A percentile compares a stretch with the other conserved stretches of the same genome.
Evolutionary conservation across 2,329 filamentous ascomycete species (phyloP).

Genomic region (Sclerotinia nivalis): DNA sequence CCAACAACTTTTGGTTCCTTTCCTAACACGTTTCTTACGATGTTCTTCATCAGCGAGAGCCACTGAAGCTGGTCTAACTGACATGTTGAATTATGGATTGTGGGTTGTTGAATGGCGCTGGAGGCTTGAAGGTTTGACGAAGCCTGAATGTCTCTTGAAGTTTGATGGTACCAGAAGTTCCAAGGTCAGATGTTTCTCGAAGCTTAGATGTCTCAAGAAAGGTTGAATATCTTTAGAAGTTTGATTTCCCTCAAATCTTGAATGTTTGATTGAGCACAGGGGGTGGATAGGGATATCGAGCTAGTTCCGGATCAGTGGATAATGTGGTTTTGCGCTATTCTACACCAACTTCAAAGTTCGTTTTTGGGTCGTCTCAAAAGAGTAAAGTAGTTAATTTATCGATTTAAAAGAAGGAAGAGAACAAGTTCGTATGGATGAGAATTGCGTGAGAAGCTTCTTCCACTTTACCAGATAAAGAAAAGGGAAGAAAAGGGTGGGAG

Average conservation of each 20-base stretch:
- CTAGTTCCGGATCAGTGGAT: background rate
- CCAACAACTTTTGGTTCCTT: conserved; percentile 60
- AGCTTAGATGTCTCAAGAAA: no score
- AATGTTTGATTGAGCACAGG: background rate
- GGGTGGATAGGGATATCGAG: background rate
- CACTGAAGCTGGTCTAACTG: conserved; percentile 16
- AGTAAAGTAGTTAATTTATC: background rate
- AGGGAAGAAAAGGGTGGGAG: no score
- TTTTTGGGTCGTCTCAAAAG: background rate
- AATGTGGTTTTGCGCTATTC: background rate
- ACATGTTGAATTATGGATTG: background rate
- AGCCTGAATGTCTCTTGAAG: background rate
- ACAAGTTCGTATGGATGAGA: no score
- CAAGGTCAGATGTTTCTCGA: no score
- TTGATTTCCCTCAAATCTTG: background rate
- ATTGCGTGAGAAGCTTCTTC: background rate
- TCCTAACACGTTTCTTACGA: conserved; percentile 42
- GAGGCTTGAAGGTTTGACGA: background rate
- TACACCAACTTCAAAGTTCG: background rate
- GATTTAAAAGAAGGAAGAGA: background rate
- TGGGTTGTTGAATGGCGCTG: background rate
- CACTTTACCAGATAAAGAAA: background rate
- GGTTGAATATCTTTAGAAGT: no score
- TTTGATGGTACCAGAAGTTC: background rate
- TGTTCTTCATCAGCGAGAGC: conserved; percentile 31